These are phyloP conservation scores for Aspergillus sp. DNA, from an alignment of 2,329 filamentous ascomycete genomes.

Conservation along the genomic window DNA sequence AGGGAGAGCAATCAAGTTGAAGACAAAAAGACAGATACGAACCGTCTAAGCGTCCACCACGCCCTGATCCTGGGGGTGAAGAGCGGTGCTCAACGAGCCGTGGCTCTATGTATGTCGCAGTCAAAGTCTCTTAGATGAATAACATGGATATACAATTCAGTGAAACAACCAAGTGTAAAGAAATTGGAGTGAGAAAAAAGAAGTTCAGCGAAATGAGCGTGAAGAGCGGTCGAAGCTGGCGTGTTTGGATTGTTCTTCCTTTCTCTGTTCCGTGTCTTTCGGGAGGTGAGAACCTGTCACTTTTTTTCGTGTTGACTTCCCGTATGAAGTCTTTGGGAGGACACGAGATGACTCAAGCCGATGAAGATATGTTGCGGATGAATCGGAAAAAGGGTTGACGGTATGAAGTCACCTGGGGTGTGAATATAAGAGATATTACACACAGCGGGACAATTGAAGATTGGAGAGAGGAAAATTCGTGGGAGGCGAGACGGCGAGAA, in stretches of 20 bases:
- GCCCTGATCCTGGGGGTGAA: conserved; percentile 39
- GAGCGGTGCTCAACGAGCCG: conserved; percentile 43
- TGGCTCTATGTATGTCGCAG: conserved; percentile 34
- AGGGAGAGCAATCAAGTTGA: background rate
- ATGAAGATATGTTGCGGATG: background rate
- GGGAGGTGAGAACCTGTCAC: conserved; percentile 6
- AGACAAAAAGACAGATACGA: conserved; percentile 24
- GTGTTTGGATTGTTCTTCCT: conserved; percentile 16
- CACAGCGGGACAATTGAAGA: background rate
- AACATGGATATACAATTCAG: conserved; percentile 37
- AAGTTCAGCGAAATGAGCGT: conserved; percentile 12
- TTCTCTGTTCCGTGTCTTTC: conserved; percentile 14
- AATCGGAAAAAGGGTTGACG: background rate
- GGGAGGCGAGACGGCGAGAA: conserved; percentile 6
- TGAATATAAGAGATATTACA: background rate
- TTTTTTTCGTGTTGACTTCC: conserved; percentile 5
- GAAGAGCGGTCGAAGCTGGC: conserved; percentile 24
- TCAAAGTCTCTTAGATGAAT: conserved; percentile 38
- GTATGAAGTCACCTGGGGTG: background rate
- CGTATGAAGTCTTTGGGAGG: background rate
- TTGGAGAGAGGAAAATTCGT: conserved; percentile 11
- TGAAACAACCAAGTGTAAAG: conserved; percentile 15
- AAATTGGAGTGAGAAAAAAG: conserved; percentile 13
- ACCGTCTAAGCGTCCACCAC: conserved; percentile 45
- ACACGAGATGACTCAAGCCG: background rate